Conservation (phyloP, 441 rosid genomes). For the Francoa sonchifolia region DNA sequence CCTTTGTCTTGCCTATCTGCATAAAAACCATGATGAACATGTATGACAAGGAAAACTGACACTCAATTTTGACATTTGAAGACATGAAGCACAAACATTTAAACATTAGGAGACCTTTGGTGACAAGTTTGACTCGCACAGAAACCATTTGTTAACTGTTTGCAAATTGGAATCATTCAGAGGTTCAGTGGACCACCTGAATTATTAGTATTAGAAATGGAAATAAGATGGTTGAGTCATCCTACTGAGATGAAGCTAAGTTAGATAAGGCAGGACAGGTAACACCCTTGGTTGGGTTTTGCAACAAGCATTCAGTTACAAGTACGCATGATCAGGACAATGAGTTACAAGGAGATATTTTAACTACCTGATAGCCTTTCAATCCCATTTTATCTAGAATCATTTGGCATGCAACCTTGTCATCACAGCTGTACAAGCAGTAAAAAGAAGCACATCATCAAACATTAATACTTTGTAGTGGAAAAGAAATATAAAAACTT, state of each 20-base stretch:
- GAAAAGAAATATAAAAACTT: not conserved
- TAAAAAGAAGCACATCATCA: slow-evolving; percentile 13
- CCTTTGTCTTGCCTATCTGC: slow-evolving; percentile 91
- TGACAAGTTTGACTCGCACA: too few relatives aligned
- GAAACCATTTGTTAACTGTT: too few relatives aligned
- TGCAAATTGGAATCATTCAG: too few relatives aligned
- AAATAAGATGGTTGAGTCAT: not conserved
- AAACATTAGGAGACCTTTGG: not conserved
- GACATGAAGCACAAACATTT: not conserved
- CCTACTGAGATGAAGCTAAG: not conserved
- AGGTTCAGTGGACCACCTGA: not conserved
- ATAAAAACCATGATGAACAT: slow-evolving; percentile 18
- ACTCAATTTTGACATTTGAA: not conserved
- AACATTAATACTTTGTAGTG: slow-evolving; percentile 1
- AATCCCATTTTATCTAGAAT: slow-evolving; percentile 87
- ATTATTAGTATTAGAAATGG: not conserved
- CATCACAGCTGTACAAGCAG: slow-evolving; percentile 62
- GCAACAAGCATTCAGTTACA: not conserved
- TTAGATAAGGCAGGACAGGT: not conserved
- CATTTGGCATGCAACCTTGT: slow-evolving; percentile 87
- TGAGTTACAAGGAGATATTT: slow-evolving; percentile 7
- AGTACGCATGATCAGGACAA: slow-evolving; percentile 2
- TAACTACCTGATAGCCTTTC: slow-evolving; percentile 87
- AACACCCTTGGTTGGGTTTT: too few relatives aligned
- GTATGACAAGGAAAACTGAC: slow-evolving; percentile 8